These are phyloP conservation scores for Artemisia annua DNA, from an alignment of 129 eudicot genomes.

Conservation along the genomic window DNA sequence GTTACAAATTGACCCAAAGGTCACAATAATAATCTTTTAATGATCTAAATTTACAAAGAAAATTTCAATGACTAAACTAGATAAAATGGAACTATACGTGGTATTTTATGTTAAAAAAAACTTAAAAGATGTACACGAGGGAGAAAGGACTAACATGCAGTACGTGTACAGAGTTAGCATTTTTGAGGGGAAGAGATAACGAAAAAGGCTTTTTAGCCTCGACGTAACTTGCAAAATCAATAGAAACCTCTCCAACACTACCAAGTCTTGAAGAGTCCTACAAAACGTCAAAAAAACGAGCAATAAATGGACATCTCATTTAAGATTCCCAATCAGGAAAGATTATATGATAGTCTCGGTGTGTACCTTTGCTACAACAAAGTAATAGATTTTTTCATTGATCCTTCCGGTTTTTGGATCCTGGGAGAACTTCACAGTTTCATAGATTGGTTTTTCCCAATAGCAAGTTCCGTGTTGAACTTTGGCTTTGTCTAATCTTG, in stretches of 20 bases:
- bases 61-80: too few species aligned
- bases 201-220: constrained; percentile 56
- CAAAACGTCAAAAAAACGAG: constrained; percentile 19
- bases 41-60: too few species aligned
- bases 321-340: constrained; percentile 14
- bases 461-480: constrained; percentile 74
- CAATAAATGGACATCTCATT: background rate
- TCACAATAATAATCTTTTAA: too few species aligned
- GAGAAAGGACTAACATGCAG: constrained; percentile 66
- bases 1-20: too few species aligned
- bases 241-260: constrained; percentile 77
- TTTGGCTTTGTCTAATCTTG: constrained; percentile 61
- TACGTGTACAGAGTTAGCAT: constrained; percentile 46
- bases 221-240: constrained; percentile 74
- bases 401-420: constrained; percentile 78
- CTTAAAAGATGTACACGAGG: background rate
- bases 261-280: constrained; percentile 87
- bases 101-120: too few species aligned
- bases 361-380: constrained; percentile 68
- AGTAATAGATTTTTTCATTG: constrained; percentile 69
- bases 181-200: constrained; percentile 75
- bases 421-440: constrained; percentile 65
- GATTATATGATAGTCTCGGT: constrained; percentile 18
- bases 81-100: too few species aligned
- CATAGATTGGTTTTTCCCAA: constrained; percentile 82